Conservation (phyloP, 805 yeast species). For the Saturnispora zaruensis region DNA sequence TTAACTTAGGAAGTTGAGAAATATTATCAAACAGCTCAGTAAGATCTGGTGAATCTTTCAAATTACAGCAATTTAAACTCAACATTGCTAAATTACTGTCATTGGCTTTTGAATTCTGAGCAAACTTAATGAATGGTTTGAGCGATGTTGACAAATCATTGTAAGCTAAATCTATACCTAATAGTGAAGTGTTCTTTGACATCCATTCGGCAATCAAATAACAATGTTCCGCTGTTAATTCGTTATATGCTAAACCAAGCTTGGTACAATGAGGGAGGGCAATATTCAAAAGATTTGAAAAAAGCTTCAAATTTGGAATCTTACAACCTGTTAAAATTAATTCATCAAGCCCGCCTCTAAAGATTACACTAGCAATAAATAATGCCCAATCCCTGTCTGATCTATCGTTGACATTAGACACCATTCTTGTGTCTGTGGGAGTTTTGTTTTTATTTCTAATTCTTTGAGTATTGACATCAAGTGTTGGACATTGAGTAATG, state of each 20-base stretch:
- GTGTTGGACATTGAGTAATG: conserved; percentile 57
- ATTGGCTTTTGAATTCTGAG: conserved; percentile 9
- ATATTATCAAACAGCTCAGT: conserved; percentile 41
- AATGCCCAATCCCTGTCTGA: conserved; percentile 79
- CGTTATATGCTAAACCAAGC: conserved; percentile 72
- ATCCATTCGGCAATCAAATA: conserved; percentile 54
- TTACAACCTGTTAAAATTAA: conserved; percentile 71
- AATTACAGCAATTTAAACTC: conserved; percentile 58
- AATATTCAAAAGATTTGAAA: conserved; percentile 44
- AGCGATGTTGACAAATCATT: conserved; percentile 49
- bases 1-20: conserved; percentile 48
- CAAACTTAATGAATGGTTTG: conserved; percentile 32
- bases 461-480: conserved; percentile 37
- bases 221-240: conserved; percentile 51
- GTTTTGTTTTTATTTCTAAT: conserved; percentile 23
- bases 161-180: conserved; percentile 79
- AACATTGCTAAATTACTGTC: conserved; percentile 34
- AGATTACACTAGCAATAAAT: conserved; percentile 57
- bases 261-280: conserved; percentile 53
- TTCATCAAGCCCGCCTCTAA: conserved; percentile 73
- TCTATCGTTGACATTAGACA: conserved; percentile 44
- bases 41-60: conserved; percentile 44
- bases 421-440: conserved; percentile 30
- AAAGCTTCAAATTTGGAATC: conserved; percentile 44
- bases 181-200: conserved; percentile 32